Evolutionary conservation across 345 rosid genomes (phyloP), one percentile per base, ranked within the genome.

Genomic region (Moricandia moricandioides): DNA sequence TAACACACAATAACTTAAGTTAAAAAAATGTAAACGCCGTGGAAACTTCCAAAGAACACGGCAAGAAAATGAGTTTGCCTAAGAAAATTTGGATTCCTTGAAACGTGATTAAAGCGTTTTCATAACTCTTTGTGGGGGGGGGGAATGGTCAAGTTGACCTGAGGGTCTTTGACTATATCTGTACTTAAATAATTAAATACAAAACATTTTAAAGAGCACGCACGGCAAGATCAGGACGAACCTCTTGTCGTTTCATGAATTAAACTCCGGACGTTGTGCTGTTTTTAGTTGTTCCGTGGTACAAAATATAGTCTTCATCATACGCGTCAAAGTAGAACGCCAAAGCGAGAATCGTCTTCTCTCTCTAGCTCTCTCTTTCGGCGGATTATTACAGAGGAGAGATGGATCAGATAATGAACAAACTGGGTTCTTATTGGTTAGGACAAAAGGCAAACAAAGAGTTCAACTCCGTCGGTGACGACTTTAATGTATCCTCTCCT

Each of bases 351-450:
- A 39, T 2, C 26, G 62, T 68, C 73, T 68, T 69, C 69, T 49
- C 73, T 62, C n/a, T 45, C n/a, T n/a, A 61, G 62, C 69, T 49
- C 73, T 62, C 51, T 17, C 55, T 4, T 4, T 40, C 24, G 59
- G 49, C 52, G 61, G 40, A 47, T 58, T 59, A 33, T 26, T 24
- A 39, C 52, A n/a, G 6, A 63, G 67, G 7, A 47, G 79, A 74
- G 51, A 90, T 95, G 99, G 99, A 95, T 90, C 91, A 89, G 83
- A 78, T 95, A 34, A 1, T 95, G 79, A 90, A 84, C 93, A 95
- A 90, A 82, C 89, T 92, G 2, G 98, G 99, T 4, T 89, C 97
- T 5, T 92, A 85, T 77, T 90, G 31, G 31, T 29, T 29, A 9
- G 85, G 93, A 27, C 64, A 81, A 80, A 88, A 55, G 67, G 96